A percentile compares a stretch with the other conserved stretches of the same genome.
phyloP scores from a whole-genome alignment of 2,329 filamentous ascomycete genomes.

The Ilyonectria robusta region DNA sequence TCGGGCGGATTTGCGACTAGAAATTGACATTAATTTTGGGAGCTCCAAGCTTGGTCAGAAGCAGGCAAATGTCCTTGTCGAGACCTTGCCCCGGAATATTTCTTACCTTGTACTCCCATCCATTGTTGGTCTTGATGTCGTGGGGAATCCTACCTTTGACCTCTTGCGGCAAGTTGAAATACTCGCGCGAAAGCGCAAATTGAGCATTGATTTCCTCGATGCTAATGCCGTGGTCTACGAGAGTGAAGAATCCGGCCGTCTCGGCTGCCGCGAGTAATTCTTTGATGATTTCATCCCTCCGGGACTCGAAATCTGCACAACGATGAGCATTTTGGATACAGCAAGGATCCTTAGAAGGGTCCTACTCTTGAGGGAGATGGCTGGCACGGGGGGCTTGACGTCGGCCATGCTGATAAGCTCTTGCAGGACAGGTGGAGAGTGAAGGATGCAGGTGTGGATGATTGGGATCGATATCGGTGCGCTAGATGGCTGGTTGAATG shows the following conservation, averaged over 20 bases:
- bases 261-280: constrained; percentile 64
- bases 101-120: constrained; percentile 64
- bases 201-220: constrained; percentile 54
- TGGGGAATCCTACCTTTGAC: constrained; percentile 63
- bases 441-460: neutral
- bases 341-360: neutral
- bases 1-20: constrained; percentile 62
- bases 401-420: neutral
- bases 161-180: constrained; percentile 61
- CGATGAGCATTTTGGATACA: neutral
- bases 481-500: too few species aligned
- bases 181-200: constrained; percentile 48
- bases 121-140: constrained; percentile 61
- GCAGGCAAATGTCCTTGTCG: too few species aligned
- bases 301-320: constrained; percentile 56
- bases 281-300: constrained; percentile 63
- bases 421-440: neutral
- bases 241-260: constrained; percentile 67
- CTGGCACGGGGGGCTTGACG: constrained; percentile 14
- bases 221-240: constrained; percentile 47
- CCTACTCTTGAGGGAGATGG: constrained; percentile 30
- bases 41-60: too few species aligned
- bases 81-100: too few species aligned
- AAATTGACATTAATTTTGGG: too few species aligned
- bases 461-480: too few species aligned